Base-by-base conservation (phyloP, 768 basidiomycete genomes). In the Tulasnella sp. region DNA sequence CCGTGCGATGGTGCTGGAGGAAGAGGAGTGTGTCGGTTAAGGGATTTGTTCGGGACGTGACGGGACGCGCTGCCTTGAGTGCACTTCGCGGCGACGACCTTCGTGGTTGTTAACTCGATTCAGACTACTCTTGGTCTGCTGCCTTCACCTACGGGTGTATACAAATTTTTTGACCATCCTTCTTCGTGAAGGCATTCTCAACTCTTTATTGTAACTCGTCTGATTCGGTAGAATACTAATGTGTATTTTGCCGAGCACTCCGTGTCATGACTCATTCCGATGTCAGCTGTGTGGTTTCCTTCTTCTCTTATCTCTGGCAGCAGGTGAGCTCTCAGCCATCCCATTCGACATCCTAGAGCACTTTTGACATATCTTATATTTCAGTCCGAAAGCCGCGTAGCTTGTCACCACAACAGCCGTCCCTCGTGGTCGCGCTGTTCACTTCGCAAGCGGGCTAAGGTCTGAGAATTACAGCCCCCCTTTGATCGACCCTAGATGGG, bases 401-500 rank as follows among this genome's bases (percentile, higher is more conserved):
- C 47, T 48, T 29, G 47, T n/a, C 27, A 48, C 47, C 47, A 48
- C 7, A 48, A 48, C 5, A 48, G 7, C 19, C 7, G 27, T n/a
- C 47, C 7, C 27, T 21, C 5, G 19, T n/a, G 19, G 47, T 48
- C 27, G 19, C 47, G 19, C 27, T 48, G 47, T 48, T n/a, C 56
- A 15, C 34, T 64, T 83, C 71, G 76, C 81, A 81, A 85, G 82
- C 83, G 82, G 85, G 84, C 79, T 76, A 86, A 86, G 83, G 84
- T 85, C 84, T 84, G 84, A 85, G 83, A 71, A 78, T 81, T 80
- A 67, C 61, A 79, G 73, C 79, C 80, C 79, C 77, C 77, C 76
- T 76, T 38, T 59, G 78, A 80, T 77, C 66, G 81, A 72, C 78
- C 74, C 79, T 80, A 76, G 80, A 79, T 65, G 84, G 74, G 78